Evolutionary conservation across 2,329 filamentous ascomycete species (phyloP), one percentile per base, ranked within the genome.

Genomic region (Mollisia scopiformis): DNA sequence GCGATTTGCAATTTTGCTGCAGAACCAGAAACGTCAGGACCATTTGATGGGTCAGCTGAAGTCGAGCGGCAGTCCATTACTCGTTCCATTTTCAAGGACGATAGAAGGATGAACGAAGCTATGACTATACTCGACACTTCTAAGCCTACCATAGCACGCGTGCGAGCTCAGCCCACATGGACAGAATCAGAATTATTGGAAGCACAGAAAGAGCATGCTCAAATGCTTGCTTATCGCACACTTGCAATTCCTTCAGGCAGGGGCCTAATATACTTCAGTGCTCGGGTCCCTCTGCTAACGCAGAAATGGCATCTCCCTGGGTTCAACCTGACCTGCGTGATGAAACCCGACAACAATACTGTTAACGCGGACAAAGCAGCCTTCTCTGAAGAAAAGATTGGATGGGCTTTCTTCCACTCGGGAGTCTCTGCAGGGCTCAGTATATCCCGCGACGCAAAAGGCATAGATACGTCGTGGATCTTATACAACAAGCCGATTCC

Each of bases 381-480:
- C 2, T 96, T 96, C 71, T 94, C 91, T 0, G 95, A 99, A 76
- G 95, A 99, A 70, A 98, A 96, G 75, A 92, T 97, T 41, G 94
- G 92, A 72, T 99, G 95, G 95, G 93, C 94, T 0, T 99, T 97
- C 76, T 99, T 99, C 76, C 95, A 99, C 74, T 92, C 96, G 61
- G 95, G 95, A 6, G 94, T 96, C 30, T 90, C 94, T n/a, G 92
- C 91, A 25, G 95, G 95, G 2, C 79, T 99, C 27, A 91, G 93
- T 59, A 96, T 99, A 55, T 97, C 95, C 6, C 89, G 88, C 13
- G 85, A 92, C 58, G 94, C 93, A 3, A 92, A 92, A 71, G 94
- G 94, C 3, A 98, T 99, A 64, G 95, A 99, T 72, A 97, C 93
- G 0, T 98, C 94, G 0, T 99, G 96, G 96, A 97, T 99, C 67